These are phyloP conservation scores for Sugiyamaella sp. DNA, from an alignment of 1,139 yeast genomes.

Conservation along the genomic window DNA sequence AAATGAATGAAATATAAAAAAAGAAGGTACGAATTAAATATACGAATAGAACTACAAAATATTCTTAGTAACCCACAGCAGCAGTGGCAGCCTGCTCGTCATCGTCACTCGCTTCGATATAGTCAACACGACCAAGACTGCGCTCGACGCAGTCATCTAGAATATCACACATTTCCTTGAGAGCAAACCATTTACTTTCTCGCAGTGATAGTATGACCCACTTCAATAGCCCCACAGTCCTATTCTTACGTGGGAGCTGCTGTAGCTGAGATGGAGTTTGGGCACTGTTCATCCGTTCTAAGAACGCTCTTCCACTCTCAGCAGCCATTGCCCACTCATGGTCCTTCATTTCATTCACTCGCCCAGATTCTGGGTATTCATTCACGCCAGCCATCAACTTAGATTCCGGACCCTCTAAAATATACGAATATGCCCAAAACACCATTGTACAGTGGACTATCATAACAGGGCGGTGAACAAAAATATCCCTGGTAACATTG, in stretches of 20 bases:
- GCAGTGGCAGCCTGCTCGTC: slow-evolving; percentile 10
- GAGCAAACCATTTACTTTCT: slow-evolving; percentile 28
- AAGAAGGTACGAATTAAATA: neutral
- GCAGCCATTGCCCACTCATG: slow-evolving; percentile 29
- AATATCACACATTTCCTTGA: slow-evolving; percentile 28
- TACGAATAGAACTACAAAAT: slow-evolving; percentile 4
- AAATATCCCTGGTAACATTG: slow-evolving; percentile 54
- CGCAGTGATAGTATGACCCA: slow-evolving; percentile 30
- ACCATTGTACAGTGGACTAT: slow-evolving; percentile 54
- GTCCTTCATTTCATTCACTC: slow-evolving; percentile 18
- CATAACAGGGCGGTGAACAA: slow-evolving; percentile 56
- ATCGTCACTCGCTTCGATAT: slow-evolving; percentile 20
- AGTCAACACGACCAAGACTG: slow-evolving; percentile 32
- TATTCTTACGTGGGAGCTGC: slow-evolving; percentile 24
- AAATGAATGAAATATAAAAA: neutral
- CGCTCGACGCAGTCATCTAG: slow-evolving; percentile 33
- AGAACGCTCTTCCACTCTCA: slow-evolving; percentile 25
- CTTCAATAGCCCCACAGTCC: slow-evolving; percentile 26
- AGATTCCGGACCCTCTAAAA: slow-evolving; percentile 58
- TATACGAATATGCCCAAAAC: slow-evolving; percentile 58
- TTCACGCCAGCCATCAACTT: slow-evolving; percentile 28
- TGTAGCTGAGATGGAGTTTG: slow-evolving; percentile 23
- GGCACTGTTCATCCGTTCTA: slow-evolving; percentile 18
- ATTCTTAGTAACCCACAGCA: slow-evolving; percentile 5
- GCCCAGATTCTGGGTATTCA: slow-evolving; percentile 1